Base-by-base conservation (phyloP, 352 stramenopile species). In the Globisporangium rhizosaccharum region DNA sequence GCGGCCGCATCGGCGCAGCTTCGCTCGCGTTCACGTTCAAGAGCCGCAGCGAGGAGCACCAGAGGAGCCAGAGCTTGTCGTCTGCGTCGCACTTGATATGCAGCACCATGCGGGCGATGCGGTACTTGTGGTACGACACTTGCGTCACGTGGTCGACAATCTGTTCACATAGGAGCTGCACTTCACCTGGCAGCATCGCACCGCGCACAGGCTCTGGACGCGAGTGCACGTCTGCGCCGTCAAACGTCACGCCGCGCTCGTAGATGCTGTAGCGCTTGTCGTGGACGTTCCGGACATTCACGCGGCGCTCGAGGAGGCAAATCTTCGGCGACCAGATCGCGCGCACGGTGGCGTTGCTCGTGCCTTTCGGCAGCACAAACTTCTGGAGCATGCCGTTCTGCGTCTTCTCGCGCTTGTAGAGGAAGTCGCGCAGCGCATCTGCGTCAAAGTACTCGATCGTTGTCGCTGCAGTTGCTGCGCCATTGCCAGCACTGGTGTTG, bases 251-350 rank as follows among this genome's bases (percentile, higher is more conserved):
- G 20, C 80, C 79, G 20, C 92, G 83, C 65, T 98, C 95, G 64
- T 97, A 98, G 39, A 98, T 70, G 36, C 82, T 92, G 67, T 90
- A 98, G 17, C 92, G 76, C 44, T 75, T 76, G 67, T 98, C 95
- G 58, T 97, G 83, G 5, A 98, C 69, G 47, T 90, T 80, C 66
- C 94, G 85, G 18, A 82, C 71, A 67, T 98, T 98, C 45, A 95
- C 75, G 37, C 89, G 82, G 30, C 94, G 85, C 70, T 98, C 96
- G 11, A 98, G 65, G 7, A 98, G 67, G 56, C 95, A 98, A 56
- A 99, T 82, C 60, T 98, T 98, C 9, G 95, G 95, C 46, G 91
- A 97, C 92, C 94, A 98, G 44, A 97, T 93, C 12, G 88, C 88
- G 12, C 92, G 86, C 49, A 98, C 86, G 33, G 90, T 85, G n/a